These are phyloP conservation scores for Xerocomus cyaneibrunnescens DNA, from an alignment of 1,284 basidiomycete species.

Conservation along the genomic window DNA sequence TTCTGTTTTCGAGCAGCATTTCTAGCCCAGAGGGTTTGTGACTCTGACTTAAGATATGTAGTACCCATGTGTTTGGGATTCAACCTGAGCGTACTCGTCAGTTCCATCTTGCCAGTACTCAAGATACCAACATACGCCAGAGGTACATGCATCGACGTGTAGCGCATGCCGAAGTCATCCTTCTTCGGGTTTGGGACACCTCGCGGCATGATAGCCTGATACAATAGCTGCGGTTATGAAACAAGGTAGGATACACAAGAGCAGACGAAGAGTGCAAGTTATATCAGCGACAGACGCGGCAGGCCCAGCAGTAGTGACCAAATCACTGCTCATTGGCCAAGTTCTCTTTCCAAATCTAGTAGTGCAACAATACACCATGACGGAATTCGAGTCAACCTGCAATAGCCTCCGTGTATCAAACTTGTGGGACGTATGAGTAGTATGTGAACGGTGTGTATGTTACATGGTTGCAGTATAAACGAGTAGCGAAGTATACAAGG, in stretches of 20 bases:
- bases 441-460: conserved; percentile 15
- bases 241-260: neutral
- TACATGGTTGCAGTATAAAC: conserved; percentile 21
- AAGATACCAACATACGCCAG: conserved; percentile 51
- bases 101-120: conserved; percentile 1
- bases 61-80: conserved; percentile 78
- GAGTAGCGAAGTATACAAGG: conserved; percentile 14
- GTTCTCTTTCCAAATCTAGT: no score
- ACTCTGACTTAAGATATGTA: conserved; percentile 69
- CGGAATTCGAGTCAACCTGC: no score
- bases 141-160: conserved; percentile 78
- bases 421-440: neutral
- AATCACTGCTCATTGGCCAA: no score
- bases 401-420: neutral
- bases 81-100: conserved; percentile 43
- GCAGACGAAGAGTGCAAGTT: neutral
- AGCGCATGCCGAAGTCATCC: conserved; percentile 76
- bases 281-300: neutral
- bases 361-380: no score
- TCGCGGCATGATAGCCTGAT: conserved; percentile 58
- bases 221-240: neutral
- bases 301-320: no score
- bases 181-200: conserved; percentile 75
- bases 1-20: conserved; percentile 56
- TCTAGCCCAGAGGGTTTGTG: conserved; percentile 69